Evolutionary conservation across 805 yeast genomes (phyloP).

Genomic region (Isabelozyma heimii): DNA sequence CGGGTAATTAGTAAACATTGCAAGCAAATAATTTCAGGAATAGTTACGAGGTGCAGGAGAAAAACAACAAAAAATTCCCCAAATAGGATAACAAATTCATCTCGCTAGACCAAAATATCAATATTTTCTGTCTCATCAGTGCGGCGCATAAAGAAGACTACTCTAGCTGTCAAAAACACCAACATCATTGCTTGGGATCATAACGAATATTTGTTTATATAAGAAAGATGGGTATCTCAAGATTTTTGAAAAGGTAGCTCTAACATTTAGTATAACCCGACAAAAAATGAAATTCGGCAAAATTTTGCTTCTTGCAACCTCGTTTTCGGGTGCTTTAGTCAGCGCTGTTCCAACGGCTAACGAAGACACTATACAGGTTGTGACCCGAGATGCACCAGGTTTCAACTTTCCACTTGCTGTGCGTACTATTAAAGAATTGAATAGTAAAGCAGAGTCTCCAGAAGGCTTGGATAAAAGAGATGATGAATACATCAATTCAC

Average conservation of each 20-base stretch:
- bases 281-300: constrained; percentile 16
- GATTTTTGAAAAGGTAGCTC: neutral
- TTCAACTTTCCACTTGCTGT: neutral
- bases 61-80: neutral
- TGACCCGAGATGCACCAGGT: constrained; percentile 1
- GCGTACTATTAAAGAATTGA: neutral
- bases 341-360: constrained; percentile 16
- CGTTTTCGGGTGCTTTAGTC: constrained; percentile 13
- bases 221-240: neutral
- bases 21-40: neutral
- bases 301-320: constrained; percentile 13
- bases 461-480: constrained; percentile 2
- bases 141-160: too few relatives aligned
- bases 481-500: constrained; percentile 9
- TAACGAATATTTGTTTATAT: neutral
- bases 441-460: neutral
- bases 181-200: neutral
- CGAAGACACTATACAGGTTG: constrained; percentile 2
- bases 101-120: neutral
- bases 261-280: neutral
- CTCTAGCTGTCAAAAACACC: neutral
- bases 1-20: neutral
- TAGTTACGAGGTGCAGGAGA: neutral
- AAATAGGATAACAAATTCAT: neutral
- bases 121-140: neutral